Evolutionary conservation across 768 basidiomycete species (phyloP).

Genomic region (Leccinum truebloodii): DNA sequence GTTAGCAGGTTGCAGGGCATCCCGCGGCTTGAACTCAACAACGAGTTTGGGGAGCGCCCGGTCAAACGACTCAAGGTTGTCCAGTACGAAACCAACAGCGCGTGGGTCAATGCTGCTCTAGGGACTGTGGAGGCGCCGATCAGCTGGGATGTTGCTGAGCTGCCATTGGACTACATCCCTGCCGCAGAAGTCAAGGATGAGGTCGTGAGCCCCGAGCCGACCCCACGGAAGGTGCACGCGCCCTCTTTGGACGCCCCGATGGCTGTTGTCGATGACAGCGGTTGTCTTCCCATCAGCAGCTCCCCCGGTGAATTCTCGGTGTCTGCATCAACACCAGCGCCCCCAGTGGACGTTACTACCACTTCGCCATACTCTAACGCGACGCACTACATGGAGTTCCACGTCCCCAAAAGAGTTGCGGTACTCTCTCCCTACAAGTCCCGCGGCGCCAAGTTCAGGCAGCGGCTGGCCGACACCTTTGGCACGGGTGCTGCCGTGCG

Average conservation of each 20-base stretch:
- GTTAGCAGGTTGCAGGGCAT: not conserved
- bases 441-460: conserved; percentile 21
- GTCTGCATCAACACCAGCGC: not conserved
- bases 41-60: conserved; percentile 7
- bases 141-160: conserved; percentile 15
- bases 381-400: not conserved
- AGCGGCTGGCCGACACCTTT: conserved; percentile 20
- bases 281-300: not conserved
- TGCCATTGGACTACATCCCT: conserved; percentile 6
- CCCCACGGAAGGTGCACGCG: not conserved
- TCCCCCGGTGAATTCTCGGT: not conserved
- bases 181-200: not conserved
- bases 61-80: conserved; percentile 23
- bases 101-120: conserved; percentile 23
- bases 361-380: not conserved
- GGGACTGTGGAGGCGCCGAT: conserved; percentile 26
- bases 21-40: not conserved
- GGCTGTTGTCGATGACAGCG: not conserved
- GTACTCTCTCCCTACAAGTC: conserved; percentile 19
- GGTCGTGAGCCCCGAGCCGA: not conserved
- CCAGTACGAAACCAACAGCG: conserved; percentile 21
- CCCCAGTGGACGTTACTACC: not conserved
- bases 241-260: not conserved
- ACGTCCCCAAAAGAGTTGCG: not conserved
- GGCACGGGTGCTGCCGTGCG: conserved; percentile 24